Base-by-base conservation (phyloP, 2,329 filamentous ascomycete species). In the Botrytis tulipae region DNA sequence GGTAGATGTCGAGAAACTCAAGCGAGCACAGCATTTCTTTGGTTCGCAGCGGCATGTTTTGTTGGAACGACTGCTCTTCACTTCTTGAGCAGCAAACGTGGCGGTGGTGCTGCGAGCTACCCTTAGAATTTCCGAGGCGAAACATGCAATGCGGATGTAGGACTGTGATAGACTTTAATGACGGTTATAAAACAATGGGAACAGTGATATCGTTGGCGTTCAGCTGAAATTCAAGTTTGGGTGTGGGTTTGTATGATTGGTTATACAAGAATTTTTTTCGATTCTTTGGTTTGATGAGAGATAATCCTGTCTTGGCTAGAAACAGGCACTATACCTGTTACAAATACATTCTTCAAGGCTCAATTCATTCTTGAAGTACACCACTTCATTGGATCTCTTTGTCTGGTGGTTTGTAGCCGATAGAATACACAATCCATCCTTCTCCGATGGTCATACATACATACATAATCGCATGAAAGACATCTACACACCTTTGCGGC, bases 21-120 rank as follows among this genome's bases (percentile, higher is more conserved):
- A 84, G 92, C 92, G 51, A 87, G 88, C 76, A 89, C 88, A 51
- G 91, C 89, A 62, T 95, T 95, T 84, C 86, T 93, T 83, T 95
- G 91, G 91, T 94, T 95, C 83, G 87, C 93, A 67, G 93, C 91
- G 81, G 86, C 84, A 54, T 85, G 87, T 40, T 92, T 91, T 79
- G 83, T 85, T 40, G 89, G 84, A 6, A 86, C 86, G 59, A 81
- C 90, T 63, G 84, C 88, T 80, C 86, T 92, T 75, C 67, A 67
- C 37, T 74, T 76, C 67, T 40, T 77, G 16, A 63, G 72, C 42
- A 72, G 74, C 8, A 71, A 66, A 32, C 44, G 59, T 22, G 40
- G 70, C 12, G 44, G 70, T 7, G 42, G 51, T 29, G 57, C 22
- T 35, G n/a, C 37, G 6, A 61, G 51, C 20, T 70, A 61, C 22